phyloP scores from a whole-genome alignment of 768 basidiomycete species.

The Tulasnella sp. region DNA sequence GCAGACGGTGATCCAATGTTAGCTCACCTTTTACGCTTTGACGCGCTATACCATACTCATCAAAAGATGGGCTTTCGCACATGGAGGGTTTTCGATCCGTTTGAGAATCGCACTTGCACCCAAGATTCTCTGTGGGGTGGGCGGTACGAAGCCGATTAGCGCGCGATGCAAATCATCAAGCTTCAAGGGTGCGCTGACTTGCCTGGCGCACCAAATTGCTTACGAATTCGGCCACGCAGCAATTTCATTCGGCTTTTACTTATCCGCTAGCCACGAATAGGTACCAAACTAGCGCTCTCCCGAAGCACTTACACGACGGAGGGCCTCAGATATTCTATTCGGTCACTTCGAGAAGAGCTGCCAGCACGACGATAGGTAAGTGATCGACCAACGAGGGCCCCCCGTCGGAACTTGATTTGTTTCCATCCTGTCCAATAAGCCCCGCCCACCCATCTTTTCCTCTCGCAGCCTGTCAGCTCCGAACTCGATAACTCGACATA shows the following conservation, averaged over 20 bases:
- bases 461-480: background rate
- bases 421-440: background rate
- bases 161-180: slow-evolving; percentile 1
- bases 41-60: background rate
- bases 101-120: background rate
- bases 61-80: background rate
- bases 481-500: background rate
- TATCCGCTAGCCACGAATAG: background rate
- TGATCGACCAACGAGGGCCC: background rate
- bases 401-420: background rate
- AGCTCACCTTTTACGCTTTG: background rate
- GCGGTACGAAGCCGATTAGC: background rate
- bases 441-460: background rate
- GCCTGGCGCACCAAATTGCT: background rate
- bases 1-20: background rate
- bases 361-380: background rate
- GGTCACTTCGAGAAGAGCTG: background rate
- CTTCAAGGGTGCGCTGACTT: background rate
- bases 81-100: background rate
- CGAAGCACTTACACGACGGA: background rate
- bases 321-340: background rate
- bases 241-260: background rate
- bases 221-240: background rate
- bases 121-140: background rate
- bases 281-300: background rate